Base-by-base conservation (phyloP, 2,329 filamentous ascomycete species). In the Botrytis pseudocinerea region DNA sequence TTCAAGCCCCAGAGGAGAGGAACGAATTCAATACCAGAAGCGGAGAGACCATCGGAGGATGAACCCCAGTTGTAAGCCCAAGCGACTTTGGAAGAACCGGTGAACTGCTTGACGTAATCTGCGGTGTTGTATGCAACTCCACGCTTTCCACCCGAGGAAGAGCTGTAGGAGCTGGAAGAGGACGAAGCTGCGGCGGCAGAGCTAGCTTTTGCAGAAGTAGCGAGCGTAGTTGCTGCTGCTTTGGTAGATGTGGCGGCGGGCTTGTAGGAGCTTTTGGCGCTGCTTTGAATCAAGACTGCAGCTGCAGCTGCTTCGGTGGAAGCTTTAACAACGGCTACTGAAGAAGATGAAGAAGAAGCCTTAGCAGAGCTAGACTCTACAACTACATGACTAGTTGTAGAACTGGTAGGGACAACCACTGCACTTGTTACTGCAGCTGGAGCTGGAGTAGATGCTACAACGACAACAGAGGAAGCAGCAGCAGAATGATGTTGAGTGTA, bases 51-150 rank as follows among this genome's bases (percentile, higher is more conserved):
- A 65, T 84, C 78, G 18, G 75, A 76, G 64, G 85, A 85, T 62
- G 38, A 35, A 18, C 83, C 89, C 91, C 91, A 93, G 87, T 92
- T 92, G 86, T 92, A 92, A 65, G 83, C 86, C 89, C 91, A 93
- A 59, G 82, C 82, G 79, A 88, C 85, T 74, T 86, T 80, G 59
- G 76, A 83, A 35, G 68, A 54, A 54, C 74, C 78, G 64, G 82
- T 78, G 80, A 93, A 90, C 75, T 82, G 78, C 71, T 84, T 82
- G 80, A 87, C 85, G 51, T 91, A 83, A 42, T 76, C 77, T 72
- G 85, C 85, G 46, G 88, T 83, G 82, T 93, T 92, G 87, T 90
- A 93, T 69, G 88, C 88, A 68, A 93, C 82, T 82, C 91, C 91
- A 80, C 90, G 90, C 88, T 92, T 78, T 25, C 73, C 48, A 4